phyloP scores from a whole-genome alignment of 371 early-diverging fungal species.

The Entomophthora muscae region DNA sequence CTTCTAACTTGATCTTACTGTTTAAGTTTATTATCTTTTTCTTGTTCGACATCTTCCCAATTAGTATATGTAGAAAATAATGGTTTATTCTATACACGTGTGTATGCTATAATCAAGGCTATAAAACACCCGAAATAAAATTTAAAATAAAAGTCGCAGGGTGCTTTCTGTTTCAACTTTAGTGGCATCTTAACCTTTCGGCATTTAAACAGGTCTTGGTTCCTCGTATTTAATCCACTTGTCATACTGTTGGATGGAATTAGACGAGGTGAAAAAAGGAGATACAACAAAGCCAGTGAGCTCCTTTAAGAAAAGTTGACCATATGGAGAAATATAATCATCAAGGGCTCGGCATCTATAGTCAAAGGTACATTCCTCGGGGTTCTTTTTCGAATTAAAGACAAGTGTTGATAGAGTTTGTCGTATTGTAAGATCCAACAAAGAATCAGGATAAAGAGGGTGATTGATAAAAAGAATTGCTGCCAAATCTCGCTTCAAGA shows the following conservation, averaged over 20 bases:
- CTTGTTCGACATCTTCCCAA: no score
- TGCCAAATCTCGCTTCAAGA: neutral
- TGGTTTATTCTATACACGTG: no score
- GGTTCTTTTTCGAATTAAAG: neutral
- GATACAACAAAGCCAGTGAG: neutral
- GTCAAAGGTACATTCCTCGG: neutral
- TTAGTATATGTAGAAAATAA: no score
- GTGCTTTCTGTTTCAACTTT: no score
- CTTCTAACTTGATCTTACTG: no score
- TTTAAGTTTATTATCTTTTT: no score
- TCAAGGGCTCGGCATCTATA: neutral
- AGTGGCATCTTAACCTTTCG: no score
- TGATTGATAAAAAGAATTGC: neutral
- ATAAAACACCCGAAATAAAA: no score
- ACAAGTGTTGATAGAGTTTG: neutral
- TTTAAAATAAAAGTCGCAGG: no score
- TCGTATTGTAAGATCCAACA: neutral
- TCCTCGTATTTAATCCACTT: neutral
- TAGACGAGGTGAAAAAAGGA: neutral
- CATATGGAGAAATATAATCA: neutral
- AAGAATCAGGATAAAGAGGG: neutral
- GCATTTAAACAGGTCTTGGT: no score
- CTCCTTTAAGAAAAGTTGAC: neutral
- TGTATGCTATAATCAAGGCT: no score
- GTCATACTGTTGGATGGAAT: neutral